Conservation (phyloP, 176 grass and related monocot species). For the Poa annua region DNA sequence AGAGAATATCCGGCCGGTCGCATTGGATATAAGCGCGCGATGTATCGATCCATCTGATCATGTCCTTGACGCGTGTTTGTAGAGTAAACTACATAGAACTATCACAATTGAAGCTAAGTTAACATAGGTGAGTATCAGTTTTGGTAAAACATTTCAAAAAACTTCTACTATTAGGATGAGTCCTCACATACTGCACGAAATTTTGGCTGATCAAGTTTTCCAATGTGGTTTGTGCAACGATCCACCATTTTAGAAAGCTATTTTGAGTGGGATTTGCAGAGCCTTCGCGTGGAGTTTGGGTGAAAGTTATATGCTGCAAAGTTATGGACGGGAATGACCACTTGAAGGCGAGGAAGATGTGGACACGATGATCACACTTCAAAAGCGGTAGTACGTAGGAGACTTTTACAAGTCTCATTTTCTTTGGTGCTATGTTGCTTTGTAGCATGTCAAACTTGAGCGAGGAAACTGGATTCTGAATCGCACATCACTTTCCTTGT, state of each 20-base stretch:
- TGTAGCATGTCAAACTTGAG: slow-evolving; percentile 27
- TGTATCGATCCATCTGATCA: no score
- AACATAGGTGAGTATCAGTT: no score
- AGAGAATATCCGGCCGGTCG: no score
- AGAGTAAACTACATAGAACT: no score
- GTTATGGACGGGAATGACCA: slow-evolving; percentile 13
- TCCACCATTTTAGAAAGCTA: not conserved
- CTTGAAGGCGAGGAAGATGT: slow-evolving; percentile 32
- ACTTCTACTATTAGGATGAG: no score
- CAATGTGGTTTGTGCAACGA: no score
- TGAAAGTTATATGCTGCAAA: not conserved
- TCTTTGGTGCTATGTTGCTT: not conserved
- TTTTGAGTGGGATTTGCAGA: not conserved
- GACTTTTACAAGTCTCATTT: slow-evolving; percentile 18
- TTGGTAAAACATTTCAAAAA: no score
- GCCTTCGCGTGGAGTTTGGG: slow-evolving; percentile 22
- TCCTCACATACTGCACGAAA: no score
- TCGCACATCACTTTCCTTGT: not conserved
- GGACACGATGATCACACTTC: slow-evolving; percentile 51
- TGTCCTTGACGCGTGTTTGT: no score
- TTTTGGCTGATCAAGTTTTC: no score
- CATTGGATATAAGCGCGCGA: no score
- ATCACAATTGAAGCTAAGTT: no score
- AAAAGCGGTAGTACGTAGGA: not conserved
- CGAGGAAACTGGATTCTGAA: slow-evolving; percentile 30